Percentiles rank a stretch among this genome's conserved stretches.
These are phyloP conservation scores for Turnera subulata DNA, from an alignment of 345 rosid genomes.

Conservation along the genomic window DNA sequence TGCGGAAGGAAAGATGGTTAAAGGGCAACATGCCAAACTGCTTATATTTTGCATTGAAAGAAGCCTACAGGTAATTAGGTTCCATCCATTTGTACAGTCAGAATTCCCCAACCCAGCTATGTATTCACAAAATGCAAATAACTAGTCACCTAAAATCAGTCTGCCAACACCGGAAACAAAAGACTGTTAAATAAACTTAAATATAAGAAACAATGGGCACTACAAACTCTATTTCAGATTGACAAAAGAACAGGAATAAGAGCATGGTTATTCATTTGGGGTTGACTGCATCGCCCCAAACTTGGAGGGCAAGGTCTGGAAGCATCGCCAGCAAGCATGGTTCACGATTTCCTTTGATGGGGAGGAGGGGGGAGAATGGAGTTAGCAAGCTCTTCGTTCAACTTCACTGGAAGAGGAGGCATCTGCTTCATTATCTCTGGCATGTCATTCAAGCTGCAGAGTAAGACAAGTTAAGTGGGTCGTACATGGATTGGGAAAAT, in stretches of 20 bases:
- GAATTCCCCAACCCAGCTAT: background rate
- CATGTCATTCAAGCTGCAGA: constrained; percentile 67
- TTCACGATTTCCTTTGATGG: constrained; percentile 51
- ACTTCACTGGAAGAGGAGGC: constrained; percentile 79
- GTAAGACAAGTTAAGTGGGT: constrained; percentile 14
- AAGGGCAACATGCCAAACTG: background rate
- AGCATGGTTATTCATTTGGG: background rate
- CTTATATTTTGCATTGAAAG: background rate
- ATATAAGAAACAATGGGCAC: background rate
- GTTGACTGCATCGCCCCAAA: background rate
- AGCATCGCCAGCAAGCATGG: constrained; percentile 7
- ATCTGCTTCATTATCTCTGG: constrained; percentile 88
- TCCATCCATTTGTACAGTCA: background rate
- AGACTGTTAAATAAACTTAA: background rate
- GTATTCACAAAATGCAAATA: constrained; percentile 1
- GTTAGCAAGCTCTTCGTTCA: constrained; percentile 70
- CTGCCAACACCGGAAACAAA: background rate
- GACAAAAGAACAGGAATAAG: background rate
- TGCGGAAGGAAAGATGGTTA: background rate
- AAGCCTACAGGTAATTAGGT: background rate
- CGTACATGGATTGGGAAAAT: background rate
- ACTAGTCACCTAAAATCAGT: background rate
- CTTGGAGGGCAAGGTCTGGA: constrained; percentile 2
- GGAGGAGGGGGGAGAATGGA: constrained; percentile 50
- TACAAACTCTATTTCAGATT: background rate